Base-by-base conservation (phyloP, 139 green algal species). In the Zygnema cylindricum region DNA sequence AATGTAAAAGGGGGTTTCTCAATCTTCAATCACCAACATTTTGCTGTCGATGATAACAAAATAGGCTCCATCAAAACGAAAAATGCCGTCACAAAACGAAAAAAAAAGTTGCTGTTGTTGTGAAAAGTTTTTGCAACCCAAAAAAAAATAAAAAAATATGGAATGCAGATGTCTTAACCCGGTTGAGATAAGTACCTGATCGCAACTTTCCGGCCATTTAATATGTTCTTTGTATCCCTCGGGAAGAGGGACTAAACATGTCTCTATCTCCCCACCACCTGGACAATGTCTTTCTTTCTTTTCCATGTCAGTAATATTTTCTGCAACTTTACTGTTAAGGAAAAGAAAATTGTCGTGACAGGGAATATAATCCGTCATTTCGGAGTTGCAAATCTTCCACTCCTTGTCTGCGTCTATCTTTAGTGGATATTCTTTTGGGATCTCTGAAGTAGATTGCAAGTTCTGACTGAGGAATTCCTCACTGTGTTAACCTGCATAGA, bases 161-260 rank as follows among this genome's bases (percentile, higher is more conserved):
- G 85, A 69, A 90, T 79, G 30, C 88, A 88, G 42, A 41, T 85
- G 42, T 76, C 77, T 76, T 76, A 90, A 30, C 81, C 82, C 83
- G 81, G 83, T 25, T 40, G 3, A 41, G 7, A 7, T 25, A 7
- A 63, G 16, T 85, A 89, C 85, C 85, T 88, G 42, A 73, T 89
- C 85, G 41, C 85, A 54, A 79, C 85, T 90, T n/a, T 90, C 78
- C 1, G 85, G 85, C 85, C 85, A 90, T 30, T 77, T 88, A 30
- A 90, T 90, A 36, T 86, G 77, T 25, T 41, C 32, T 76, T 90
- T 90, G 63, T 90, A 90, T 0, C 41, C 78, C 81, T 76, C 33
- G 43, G 85, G 85, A 55, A 87, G 78, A 22, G 85, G 85, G 41
- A 90, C 57, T 35, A 90, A 23, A 79, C 85, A 90, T 39, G 49